phyloP scores from a whole-genome alignment of 768 basidiomycete species.

The Hericium rajendrae region DNA sequence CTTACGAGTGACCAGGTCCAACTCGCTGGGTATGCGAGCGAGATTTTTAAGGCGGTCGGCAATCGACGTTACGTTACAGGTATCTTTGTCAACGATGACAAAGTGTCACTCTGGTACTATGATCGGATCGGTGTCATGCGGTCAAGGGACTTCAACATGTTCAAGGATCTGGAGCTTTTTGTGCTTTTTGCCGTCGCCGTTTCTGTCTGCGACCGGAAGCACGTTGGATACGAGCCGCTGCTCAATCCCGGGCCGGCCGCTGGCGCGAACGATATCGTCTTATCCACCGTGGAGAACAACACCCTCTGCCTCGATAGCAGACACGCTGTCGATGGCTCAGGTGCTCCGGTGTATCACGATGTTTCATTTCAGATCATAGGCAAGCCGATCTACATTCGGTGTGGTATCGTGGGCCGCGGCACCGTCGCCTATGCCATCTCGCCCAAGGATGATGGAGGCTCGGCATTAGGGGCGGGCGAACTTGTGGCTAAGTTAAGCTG shows the following conservation, averaged over 20 bases:
- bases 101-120: background rate
- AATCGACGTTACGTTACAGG: background rate
- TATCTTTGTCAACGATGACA: background rate
- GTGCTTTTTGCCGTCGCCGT: background rate
- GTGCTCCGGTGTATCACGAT: background rate
- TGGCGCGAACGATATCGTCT: background rate
- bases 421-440: background rate
- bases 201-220: background rate
- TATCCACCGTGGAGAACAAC: too few relatives aligned
- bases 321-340: background rate
- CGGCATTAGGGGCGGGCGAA: too few relatives aligned
- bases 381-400: background rate
- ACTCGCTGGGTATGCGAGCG: background rate
- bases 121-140: too few relatives aligned
- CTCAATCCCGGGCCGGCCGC: background rate
- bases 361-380: background rate
- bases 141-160: too few relatives aligned
- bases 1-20: background rate
- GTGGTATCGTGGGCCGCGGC: background rate
- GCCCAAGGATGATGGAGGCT: background rate
- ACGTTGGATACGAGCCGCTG: background rate
- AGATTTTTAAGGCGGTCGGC: background rate
- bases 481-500: background rate
- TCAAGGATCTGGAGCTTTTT: background rate
- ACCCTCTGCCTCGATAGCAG: too few relatives aligned